Base-by-base conservation (phyloP, 345 rosid genomes). In the Lumnitzera racemosa region DNA sequence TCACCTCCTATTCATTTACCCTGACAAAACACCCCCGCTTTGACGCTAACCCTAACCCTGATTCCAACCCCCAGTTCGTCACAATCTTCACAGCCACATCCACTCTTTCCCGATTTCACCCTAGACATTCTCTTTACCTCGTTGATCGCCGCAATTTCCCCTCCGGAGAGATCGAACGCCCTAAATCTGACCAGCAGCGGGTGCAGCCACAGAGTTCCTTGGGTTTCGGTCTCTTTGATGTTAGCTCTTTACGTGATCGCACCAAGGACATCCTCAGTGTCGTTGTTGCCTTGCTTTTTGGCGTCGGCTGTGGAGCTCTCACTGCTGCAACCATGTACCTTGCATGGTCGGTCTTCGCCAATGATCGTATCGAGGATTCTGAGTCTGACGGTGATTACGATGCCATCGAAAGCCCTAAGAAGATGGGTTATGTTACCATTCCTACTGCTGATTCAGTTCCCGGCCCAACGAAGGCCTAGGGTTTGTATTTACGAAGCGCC, bases 251-350 rank as follows among this genome's bases (percentile, higher is more conserved):
- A 49, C 89, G 78, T 10, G 89, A 94, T 31, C 96, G 96, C 8
- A 72, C 95, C 15, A 83, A 76, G 69, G 99, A 94, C 57, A 94
- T 94, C 49, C 81, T 94, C 13, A 87, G 96, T 71, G 95, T 94
- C 16, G 91, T 94, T 4, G 81, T 86, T 10, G 91, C 91, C 41
- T 79, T 94, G 53, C 76, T 94, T 2, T 87, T 94, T 47, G 99
- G 97, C 3, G 97, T 94, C 57, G 96, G 95, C 2, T 94, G 97
- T 41, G 99, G 99, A 12, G 96, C 97, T 53, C 83, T 94, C 48
- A 87, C 99, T 11, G 97, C 94, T 11, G 88, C 86, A 13, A 82
- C 96, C 54, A 80, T 92, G 90, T 92, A 83, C 74, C 77, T 92
- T 69, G 83, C 78, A 24, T 92, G 98, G 98, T 80, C 84, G 36